Evolutionary conservation across 2,329 filamentous ascomycete genomes (phyloP).

Genomic region (Cladobotryum protrusum): DNA sequence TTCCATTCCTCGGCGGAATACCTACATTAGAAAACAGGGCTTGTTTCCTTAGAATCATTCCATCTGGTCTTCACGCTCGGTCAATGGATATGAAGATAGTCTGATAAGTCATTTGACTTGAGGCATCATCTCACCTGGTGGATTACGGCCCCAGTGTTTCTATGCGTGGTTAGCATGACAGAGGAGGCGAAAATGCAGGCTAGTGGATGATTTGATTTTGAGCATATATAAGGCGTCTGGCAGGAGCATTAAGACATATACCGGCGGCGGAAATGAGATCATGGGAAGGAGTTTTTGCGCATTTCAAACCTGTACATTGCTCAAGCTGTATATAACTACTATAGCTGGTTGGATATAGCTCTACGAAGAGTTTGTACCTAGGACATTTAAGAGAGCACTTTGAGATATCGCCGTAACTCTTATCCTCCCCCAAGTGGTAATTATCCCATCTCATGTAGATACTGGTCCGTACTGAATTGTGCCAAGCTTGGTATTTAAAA

Average conservation of each 20-base stretch:
- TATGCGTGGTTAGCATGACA: not conserved
- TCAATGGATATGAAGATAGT: too few species aligned
- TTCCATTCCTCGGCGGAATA: not conserved
- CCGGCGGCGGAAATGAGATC: constrained; percentile 6
- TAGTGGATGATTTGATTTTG: not conserved
- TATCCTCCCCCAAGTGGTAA: too few species aligned
- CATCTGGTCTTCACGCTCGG: too few species aligned
- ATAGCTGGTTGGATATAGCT: not conserved
- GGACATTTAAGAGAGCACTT: too few species aligned
- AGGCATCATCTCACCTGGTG: not conserved
- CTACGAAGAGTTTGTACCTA: not conserved
- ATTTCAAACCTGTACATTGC: constrained; percentile 4
- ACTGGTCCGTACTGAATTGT: too few species aligned
- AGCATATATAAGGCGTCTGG: constrained; percentile 9
- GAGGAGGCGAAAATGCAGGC: not conserved
- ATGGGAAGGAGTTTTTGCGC: constrained; percentile 12
- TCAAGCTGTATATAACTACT: not conserved
- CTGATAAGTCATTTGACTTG: not conserved
- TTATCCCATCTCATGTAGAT: too few species aligned
- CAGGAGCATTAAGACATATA: constrained; percentile 1
- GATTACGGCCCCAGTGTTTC: not conserved
- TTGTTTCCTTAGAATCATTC: too few species aligned
- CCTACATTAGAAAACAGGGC: not conserved
- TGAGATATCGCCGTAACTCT: too few species aligned
- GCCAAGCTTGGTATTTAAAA: not conserved